phyloP scores from a whole-genome alignment of 2,329 filamentous ascomycete species.

The Keithomyces neogunnii region DNA sequence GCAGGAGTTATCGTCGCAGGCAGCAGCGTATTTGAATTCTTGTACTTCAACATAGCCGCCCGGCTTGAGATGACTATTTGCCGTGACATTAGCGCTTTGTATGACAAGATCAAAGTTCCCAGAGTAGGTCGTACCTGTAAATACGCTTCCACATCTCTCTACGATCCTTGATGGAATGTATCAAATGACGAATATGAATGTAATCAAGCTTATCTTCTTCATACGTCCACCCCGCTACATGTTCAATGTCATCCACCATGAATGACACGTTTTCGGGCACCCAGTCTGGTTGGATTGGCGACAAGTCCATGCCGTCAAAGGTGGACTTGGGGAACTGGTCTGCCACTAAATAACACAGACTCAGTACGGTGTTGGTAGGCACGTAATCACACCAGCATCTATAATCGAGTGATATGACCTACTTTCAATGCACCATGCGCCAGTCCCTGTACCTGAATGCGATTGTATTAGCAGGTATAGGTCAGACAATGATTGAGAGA shows the following conservation, averaged over 20 bases:
- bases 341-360: slow-evolving; percentile 27
- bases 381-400: neutral
- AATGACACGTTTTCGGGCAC: slow-evolving; percentile 44
- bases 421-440: slow-evolving; percentile 43
- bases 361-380: neutral
- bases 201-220: slow-evolving; percentile 36
- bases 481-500: neutral
- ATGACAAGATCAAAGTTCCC: neutral
- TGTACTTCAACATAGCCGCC: slow-evolving; percentile 43
- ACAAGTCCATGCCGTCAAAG: slow-evolving; percentile 42
- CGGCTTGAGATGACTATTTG: slow-evolving; percentile 38
- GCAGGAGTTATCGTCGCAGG: slow-evolving; percentile 37
- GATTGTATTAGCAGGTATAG: neutral
- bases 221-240: slow-evolving; percentile 40
- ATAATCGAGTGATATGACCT: slow-evolving; percentile 17
- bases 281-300: slow-evolving; percentile 43
- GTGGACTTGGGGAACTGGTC: slow-evolving; percentile 34
- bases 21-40: slow-evolving; percentile 33
- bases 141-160: slow-evolving; percentile 31
- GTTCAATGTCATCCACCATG: slow-evolving; percentile 43
- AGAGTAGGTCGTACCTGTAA: slow-evolving; percentile 25
- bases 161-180: slow-evolving; percentile 36
- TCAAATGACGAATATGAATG: slow-evolving; percentile 39
- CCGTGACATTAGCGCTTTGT: neutral
- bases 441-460: slow-evolving; percentile 38